Conservation (phyloP, 441 rosid genomes). For the Flueggea neowawraea region DNA sequence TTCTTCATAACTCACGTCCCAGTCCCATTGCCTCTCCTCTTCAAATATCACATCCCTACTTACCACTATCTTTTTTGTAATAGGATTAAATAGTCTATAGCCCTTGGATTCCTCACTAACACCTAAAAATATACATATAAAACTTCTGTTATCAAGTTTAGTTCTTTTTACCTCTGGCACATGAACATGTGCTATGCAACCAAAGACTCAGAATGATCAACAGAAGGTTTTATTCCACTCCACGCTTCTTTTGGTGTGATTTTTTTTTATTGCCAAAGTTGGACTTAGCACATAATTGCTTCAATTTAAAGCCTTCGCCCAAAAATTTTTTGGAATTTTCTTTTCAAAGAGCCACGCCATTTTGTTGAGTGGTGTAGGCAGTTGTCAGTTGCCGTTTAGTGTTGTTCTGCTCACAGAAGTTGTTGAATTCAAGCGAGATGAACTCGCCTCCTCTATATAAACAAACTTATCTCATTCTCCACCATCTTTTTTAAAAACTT, state of each 20-base stretch:
- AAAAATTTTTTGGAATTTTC: neutral
- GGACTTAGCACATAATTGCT: constrained; percentile 1
- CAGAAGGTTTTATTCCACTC: neutral
- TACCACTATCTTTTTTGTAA: neutral
- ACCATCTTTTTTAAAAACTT: too few species aligned
- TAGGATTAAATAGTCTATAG: constrained; percentile 1
- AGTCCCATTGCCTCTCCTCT: neutral
- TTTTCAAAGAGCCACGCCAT: too few species aligned
- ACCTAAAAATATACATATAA: neutral
- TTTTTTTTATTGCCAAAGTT: neutral
- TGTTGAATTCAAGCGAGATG: too few species aligned
- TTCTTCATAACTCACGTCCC: neutral
- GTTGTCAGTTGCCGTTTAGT: too few species aligned
- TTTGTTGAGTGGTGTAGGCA: too few species aligned
- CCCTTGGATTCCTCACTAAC: neutral
- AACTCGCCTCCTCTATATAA: too few species aligned
- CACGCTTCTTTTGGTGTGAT: neutral
- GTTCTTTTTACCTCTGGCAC: neutral
- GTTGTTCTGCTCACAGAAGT: too few species aligned
- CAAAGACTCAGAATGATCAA: constrained; percentile 3
- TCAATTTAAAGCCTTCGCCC: neutral
- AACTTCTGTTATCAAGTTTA: neutral
- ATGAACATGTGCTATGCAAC: neutral
- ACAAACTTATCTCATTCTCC: too few species aligned
- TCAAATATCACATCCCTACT: constrained; percentile 5